Evolutionary conservation across 495 filamentous ascomycete species (phyloP).

Genomic region (Penicillium psychrofluorescens): DNA sequence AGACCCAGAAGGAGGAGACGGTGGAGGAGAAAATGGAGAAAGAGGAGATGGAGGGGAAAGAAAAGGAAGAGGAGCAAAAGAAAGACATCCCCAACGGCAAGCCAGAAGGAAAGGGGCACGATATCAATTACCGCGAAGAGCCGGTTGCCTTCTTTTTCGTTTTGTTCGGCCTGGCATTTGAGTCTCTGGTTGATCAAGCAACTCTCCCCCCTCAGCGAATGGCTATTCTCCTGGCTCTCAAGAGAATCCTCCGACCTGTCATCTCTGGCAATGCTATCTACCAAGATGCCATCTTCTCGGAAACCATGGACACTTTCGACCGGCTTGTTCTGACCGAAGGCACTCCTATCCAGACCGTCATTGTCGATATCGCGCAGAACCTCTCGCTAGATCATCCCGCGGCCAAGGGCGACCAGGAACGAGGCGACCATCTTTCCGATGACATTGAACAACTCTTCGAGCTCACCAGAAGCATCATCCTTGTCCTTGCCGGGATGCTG

Average conservation of each 20-base stretch:
- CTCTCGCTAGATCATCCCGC: constrained; percentile 87
- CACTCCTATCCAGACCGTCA: constrained; percentile 80
- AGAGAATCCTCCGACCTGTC: constrained; percentile 90
- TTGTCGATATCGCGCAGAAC: constrained; percentile 86
- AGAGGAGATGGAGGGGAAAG: constrained; percentile 22
- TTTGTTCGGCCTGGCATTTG: constrained; percentile 91
- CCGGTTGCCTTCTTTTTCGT: constrained; percentile 99
- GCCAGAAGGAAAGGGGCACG: constrained; percentile 49
- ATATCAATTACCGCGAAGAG: constrained; percentile 97
- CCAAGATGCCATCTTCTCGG: constrained; percentile 89
- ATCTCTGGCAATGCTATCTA: constrained; percentile 96
- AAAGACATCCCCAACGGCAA: constrained; percentile 34
- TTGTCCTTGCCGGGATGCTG: constrained; percentile 79
- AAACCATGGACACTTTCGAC: constrained; percentile 93
- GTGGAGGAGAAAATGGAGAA: too few species aligned
- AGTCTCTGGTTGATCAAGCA: constrained; percentile 79
- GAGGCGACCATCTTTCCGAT: constrained; percentile 74
- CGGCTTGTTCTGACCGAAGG: constrained; percentile 88
- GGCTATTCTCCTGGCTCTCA: constrained; percentile 82
- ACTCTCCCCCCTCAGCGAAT: constrained; percentile 74
- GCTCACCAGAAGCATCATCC: constrained; percentile 86
- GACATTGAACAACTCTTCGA: constrained; percentile 99
- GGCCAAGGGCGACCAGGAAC: constrained; percentile 60
- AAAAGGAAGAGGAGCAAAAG: constrained; percentile 31
- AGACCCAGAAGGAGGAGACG: too few species aligned